Percentiles rank a stretch among this genome's conserved stretches.
Conservation (phyloP, 805 yeast genomes). For the Hanseniaspora lindneri region DNA sequence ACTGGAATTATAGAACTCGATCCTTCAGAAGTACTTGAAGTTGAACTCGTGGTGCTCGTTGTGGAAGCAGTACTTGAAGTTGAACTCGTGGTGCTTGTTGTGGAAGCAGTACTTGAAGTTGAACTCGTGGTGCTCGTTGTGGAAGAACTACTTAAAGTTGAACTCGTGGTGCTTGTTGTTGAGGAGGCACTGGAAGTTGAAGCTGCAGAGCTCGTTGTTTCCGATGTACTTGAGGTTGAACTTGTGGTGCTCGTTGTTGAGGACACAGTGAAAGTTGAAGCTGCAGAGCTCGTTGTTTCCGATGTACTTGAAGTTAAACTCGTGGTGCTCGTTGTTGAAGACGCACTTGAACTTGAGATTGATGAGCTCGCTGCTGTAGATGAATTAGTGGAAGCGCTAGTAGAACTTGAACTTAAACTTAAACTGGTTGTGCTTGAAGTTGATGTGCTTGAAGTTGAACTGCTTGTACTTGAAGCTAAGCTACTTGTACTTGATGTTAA, state of each 20-base stretch:
- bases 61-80: too few species aligned
- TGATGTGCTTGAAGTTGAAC: neutral
- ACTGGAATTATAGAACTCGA: too few species aligned
- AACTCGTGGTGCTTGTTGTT: constrained; percentile 22
- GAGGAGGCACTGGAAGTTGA: constrained; percentile 18
- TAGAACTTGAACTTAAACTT: too few species aligned
- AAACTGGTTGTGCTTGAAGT: neutral
- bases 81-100: too few species aligned
- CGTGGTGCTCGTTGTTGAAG: constrained; percentile 18
- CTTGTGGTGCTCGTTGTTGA: constrained; percentile 18
- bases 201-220: constrained; percentile 20
- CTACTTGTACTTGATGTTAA: neutral
- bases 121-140: too few species aligned
- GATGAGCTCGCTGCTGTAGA: neutral
- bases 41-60: too few species aligned
- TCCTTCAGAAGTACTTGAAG: too few species aligned
- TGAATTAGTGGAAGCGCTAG: too few species aligned
- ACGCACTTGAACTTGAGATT: neutral
- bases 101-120: too few species aligned
- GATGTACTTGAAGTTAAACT: constrained; percentile 11
- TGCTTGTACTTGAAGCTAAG: neutral
- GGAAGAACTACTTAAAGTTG: constrained; percentile 17
- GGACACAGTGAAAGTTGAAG: constrained; percentile 20
- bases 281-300: constrained; percentile 19
- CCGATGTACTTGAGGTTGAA: constrained; percentile 11